Percentiles rank a stretch among this genome's conserved stretches.
Conservation (phyloP, 2,329 filamentous ascomycete genomes). For the Aspergillus glaucus region DNA sequence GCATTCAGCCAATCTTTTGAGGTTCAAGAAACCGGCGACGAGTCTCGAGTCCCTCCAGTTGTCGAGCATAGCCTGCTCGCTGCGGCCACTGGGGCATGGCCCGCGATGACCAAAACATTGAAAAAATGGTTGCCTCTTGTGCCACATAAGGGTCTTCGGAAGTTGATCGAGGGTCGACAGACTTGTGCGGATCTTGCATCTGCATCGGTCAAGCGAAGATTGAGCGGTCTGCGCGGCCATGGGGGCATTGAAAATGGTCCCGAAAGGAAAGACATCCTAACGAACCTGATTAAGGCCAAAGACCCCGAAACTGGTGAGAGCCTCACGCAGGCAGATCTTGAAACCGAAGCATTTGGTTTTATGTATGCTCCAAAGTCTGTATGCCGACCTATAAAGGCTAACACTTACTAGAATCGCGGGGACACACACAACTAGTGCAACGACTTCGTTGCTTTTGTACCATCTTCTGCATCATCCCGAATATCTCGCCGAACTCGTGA, state of each 20-base stretch:
- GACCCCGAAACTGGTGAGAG: conserved; percentile 30
- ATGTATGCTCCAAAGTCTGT: too few species aligned
- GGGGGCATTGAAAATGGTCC: neutral
- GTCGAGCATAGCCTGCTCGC: conserved; percentile 29
- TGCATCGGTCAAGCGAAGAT: neutral
- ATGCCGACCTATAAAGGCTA: too few species aligned
- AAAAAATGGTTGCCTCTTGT: conserved; percentile 20
- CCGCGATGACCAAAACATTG: conserved; percentile 16
- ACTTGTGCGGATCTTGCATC: conserved; percentile 6
- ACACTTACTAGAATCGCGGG: conserved; percentile 26
- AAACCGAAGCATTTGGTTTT: conserved; percentile 33
- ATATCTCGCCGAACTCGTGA: conserved; percentile 12
- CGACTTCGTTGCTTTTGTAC: conserved; percentile 24
- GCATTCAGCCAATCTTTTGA: conserved; percentile 28
- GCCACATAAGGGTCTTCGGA: conserved; percentile 13
- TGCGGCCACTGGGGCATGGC: conserved; percentile 23
- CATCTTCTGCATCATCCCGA: conserved; percentile 26
- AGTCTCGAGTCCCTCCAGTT: conserved; percentile 25
- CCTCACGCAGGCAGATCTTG: conserved; percentile 24
- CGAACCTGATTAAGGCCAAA: conserved; percentile 30
- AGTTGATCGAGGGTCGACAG: conserved; percentile 17
- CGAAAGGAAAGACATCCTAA: conserved; percentile 28
- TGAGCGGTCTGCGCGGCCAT: neutral
- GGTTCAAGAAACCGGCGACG: conserved; percentile 21
- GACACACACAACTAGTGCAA: conserved; percentile 28